Percentiles rank a stretch among this genome's conserved stretches.
Conservation (phyloP, 1,284 basidiomycete species). For the Marasmius tenuissimus region DNA sequence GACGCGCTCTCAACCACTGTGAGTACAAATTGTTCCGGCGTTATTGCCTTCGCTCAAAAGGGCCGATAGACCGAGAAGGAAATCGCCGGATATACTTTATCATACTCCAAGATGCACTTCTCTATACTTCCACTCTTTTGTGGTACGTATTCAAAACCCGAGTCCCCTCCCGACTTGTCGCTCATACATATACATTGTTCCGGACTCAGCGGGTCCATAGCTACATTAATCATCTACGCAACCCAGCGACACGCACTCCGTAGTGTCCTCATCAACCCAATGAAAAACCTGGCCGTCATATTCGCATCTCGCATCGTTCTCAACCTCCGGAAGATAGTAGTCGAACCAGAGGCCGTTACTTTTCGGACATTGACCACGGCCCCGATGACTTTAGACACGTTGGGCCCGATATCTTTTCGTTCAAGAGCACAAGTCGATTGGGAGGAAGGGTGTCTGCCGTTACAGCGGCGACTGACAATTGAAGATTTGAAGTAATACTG, state of each 20-base stretch:
- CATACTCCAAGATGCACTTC: conserved; percentile 2
- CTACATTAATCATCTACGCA: conserved; percentile 2
- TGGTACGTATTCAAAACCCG: background rate
- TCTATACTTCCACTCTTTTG: conserved; percentile 1
- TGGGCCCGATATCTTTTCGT: background rate
- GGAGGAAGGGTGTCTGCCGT: background rate
- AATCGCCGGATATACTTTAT: background rate
- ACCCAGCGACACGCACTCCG: background rate
- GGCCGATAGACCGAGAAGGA: background rate
- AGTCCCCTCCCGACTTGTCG: background rate
- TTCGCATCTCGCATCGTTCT: conserved; percentile 8
- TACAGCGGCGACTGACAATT: background rate
- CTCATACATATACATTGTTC: background rate
- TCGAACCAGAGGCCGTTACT: background rate
- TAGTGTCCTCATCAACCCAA: conserved; percentile 5
- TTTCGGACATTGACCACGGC: background rate
- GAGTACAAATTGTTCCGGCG: background rate
- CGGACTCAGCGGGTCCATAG: background rate
- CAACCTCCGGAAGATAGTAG: conserved; percentile 3
- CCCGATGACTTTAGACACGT: background rate
- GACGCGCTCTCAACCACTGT: conserved; percentile 5
- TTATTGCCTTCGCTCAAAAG: background rate
- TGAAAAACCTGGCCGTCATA: conserved; percentile 2
- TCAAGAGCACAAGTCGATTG: background rate
- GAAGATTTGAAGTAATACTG: too few relatives aligned